Evolutionary conservation across 2,329 filamentous ascomycete species (phyloP).

Genomic region (Claviceps fusiformis): DNA sequence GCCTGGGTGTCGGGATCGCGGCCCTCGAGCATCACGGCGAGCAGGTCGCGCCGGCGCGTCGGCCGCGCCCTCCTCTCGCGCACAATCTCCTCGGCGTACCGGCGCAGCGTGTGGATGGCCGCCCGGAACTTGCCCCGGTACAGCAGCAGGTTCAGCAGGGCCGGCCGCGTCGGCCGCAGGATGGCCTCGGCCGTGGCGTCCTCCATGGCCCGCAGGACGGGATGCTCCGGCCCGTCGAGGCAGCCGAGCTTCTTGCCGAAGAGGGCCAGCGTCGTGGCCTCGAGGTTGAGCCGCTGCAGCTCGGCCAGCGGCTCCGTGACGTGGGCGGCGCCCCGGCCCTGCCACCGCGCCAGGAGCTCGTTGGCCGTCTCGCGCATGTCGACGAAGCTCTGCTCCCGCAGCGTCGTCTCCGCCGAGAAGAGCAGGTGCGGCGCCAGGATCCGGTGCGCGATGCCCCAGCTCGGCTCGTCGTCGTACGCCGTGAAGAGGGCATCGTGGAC

Average conservation of each 20-base stretch:
- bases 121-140: slow-evolving; percentile 39
- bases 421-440: slow-evolving; percentile 31
- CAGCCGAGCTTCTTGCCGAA: slow-evolving; percentile 36
- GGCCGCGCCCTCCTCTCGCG: slow-evolving; percentile 39
- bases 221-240: slow-evolving; percentile 31
- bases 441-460: slow-evolving; percentile 37
- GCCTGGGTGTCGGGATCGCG: slow-evolving; percentile 49
- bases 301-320: slow-evolving; percentile 32
- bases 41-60: slow-evolving; percentile 42
- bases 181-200: slow-evolving; percentile 41
- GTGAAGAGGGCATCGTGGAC: slow-evolving; percentile 41
- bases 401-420: slow-evolving; percentile 18
- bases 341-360: slow-evolving; percentile 39
- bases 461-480: slow-evolving; percentile 32
- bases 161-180: slow-evolving; percentile 37
- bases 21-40: slow-evolving; percentile 44
- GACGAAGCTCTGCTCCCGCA: slow-evolving; percentile 22
- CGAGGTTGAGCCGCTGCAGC: slow-evolving; percentile 39
- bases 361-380: slow-evolving; percentile 35
- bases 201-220: slow-evolving; percentile 40
- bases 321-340: slow-evolving; percentile 11
- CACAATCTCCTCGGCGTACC: slow-evolving; percentile 43
- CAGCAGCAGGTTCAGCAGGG: slow-evolving; percentile 35
- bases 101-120: slow-evolving; percentile 39
- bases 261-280: slow-evolving; percentile 34